Percentiles rank a stretch among this genome's conserved stretches.
Evolutionary conservation across 2,329 filamentous ascomycete species (phyloP).

Genomic region (Cladosporium sp.): DNA sequence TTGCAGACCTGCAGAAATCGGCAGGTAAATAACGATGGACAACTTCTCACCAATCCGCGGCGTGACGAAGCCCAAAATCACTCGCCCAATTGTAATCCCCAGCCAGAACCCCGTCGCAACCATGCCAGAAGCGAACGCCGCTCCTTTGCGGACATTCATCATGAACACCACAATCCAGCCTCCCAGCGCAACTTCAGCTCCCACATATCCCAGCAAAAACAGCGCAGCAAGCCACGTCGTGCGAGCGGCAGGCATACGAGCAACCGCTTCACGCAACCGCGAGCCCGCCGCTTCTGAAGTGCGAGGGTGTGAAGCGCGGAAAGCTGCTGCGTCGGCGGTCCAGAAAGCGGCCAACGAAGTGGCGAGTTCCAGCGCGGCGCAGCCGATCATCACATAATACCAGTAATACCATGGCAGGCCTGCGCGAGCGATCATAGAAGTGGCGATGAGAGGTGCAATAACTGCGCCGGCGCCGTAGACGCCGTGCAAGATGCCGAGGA

Average conservation of each 20-base stretch:
- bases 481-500: slow-evolving; percentile 69
- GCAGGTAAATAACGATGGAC: slow-evolving; percentile 57
- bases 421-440: slow-evolving; percentile 64
- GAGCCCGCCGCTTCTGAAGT: slow-evolving; percentile 44
- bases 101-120: slow-evolving; percentile 80
- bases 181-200: slow-evolving; percentile 69
- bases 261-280: slow-evolving; percentile 49
- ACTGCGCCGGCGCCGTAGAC: slow-evolving; percentile 70
- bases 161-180: slow-evolving; percentile 87
- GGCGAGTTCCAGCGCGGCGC: slow-evolving; percentile 54
- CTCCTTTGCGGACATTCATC: slow-evolving; percentile 68
- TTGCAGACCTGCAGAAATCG: slow-evolving; percentile 59
- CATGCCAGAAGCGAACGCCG: slow-evolving; percentile 68
- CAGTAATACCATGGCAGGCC: slow-evolving; percentile 65
- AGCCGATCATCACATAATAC: slow-evolving; percentile 69
- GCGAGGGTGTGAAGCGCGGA: slow-evolving; percentile 49
- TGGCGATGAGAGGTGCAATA: slow-evolving; percentile 65
- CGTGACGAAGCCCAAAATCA: slow-evolving; percentile 73
- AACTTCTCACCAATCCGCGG: slow-evolving; percentile 67
- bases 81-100: slow-evolving; percentile 69
- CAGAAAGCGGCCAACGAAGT: slow-evolving; percentile 58
- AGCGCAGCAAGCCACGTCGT: slow-evolving; percentile 69
- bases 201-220: slow-evolving; percentile 76
- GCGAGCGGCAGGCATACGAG: slow-evolving; percentile 41
- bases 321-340: slow-evolving; percentile 54